phyloP scores from a whole-genome alignment of 495 filamentous ascomycete genomes.

The Penicillium cataractarum region DNA sequence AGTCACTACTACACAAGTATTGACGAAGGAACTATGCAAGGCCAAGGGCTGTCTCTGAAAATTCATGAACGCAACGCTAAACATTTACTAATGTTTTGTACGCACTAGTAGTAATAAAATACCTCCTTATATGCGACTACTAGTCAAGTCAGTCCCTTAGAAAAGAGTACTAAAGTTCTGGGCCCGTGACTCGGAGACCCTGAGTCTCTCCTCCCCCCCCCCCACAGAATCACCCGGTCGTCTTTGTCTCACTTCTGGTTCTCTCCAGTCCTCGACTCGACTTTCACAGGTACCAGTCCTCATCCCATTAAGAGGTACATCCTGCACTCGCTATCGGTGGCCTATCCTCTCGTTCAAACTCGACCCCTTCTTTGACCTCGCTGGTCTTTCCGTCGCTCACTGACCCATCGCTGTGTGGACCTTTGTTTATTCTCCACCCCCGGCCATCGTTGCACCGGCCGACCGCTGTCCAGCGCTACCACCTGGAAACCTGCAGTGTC shows the following conservation, averaged over 20 bases:
- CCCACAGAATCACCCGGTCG: constrained; percentile 9
- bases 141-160: background rate
- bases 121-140: background rate
- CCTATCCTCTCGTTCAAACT: constrained; percentile 11
- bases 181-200: constrained; percentile 4
- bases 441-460: constrained; percentile 33
- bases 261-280: background rate
- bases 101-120: background rate
- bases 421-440: constrained; percentile 40
- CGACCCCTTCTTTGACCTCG: background rate
- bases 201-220: background rate
- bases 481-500: constrained; percentile 9
- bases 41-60: background rate
- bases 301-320: constrained; percentile 1
- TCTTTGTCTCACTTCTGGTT: constrained; percentile 5
- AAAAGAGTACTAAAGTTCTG: background rate
- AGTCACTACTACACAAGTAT: background rate
- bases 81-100: background rate
- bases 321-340: constrained; percentile 1
- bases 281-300: background rate
- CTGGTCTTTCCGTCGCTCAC: constrained; percentile 3
- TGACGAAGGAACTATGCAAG: background rate
- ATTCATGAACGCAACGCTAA: background rate
- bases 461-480: constrained; percentile 24
- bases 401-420: constrained; percentile 15